Base-by-base conservation (phyloP, 805 yeast species). In the Candida endomychidarum region DNA sequence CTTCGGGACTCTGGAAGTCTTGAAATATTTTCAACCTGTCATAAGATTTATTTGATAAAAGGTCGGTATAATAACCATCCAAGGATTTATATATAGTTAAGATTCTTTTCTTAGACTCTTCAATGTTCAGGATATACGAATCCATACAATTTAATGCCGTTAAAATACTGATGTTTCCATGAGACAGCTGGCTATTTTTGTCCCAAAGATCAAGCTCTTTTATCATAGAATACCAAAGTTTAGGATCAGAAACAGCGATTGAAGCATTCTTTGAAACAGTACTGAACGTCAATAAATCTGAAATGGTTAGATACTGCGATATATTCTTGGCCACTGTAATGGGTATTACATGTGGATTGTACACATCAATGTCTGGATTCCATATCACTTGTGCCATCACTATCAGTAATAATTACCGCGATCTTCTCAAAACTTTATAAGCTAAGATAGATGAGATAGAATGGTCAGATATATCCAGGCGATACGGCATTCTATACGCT, bases 1-100 rank as follows among this genome's bases (percentile, higher is more conserved):
- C 74, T 37, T 70, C 72, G 0, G 83, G 82, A 14, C 72, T 65
- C 12, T 66, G 63, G 47, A 58, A 77, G 12, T 60, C 65, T 37
- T 61, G 64, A 54, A 77, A 75, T n/a, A 77, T 61, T 21, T 61
- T 54, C 8, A 79, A 65, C 35, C 65, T 67, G 27, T 65, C 63
- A 42, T 64, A 72, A 4, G 72, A 55, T 38, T 59, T 58, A 44
- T 74, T 66, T 8, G 60, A 47, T 14, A 64, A 61, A 18, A 77
- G 53, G 45, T 78, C 80, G n/a, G 49, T 49, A 53, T 77, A 78
- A 43, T 71, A 70, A 7, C 69, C 70, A 16, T 54, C 59, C 29
- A 77, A 54, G 12, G 67, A 52, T 28, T 56, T 55, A 43, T 67
- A 61, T 10, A 78, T 63, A 38, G 56, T 53, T 25, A 67, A 49